phyloP scores from a whole-genome alignment of 495 filamentous ascomycete species.

The Chaetomidium leptoderma region DNA sequence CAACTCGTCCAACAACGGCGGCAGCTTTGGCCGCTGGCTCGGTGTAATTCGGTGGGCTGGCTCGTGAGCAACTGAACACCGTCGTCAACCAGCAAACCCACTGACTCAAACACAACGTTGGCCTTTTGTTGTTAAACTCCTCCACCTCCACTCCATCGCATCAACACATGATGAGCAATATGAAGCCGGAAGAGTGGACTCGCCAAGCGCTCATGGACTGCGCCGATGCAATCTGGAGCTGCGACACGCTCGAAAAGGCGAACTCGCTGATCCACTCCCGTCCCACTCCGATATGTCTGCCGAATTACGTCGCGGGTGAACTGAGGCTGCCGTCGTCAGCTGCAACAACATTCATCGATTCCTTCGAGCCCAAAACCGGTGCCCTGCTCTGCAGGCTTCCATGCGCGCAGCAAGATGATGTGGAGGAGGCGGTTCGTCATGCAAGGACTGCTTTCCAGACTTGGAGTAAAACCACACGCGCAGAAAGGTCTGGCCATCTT shows the following conservation, averaged over 20 bases:
- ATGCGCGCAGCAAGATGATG: slow-evolving; percentile 12
- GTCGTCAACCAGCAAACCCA: no score
- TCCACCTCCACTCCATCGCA: no score
- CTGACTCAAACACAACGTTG: no score
- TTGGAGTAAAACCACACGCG: slow-evolving; percentile 27
- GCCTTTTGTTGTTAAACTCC: no score
- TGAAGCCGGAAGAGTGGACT: background rate
- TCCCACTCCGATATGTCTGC: slow-evolving; percentile 1
- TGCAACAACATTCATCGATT: slow-evolving; percentile 10
- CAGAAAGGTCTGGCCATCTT: slow-evolving; percentile 21
- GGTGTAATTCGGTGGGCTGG: no score
- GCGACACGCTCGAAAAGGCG: slow-evolving; percentile 24
- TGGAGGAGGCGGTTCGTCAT: slow-evolving; percentile 18
- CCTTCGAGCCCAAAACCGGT: slow-evolving; percentile 26
- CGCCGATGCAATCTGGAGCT: slow-evolving; percentile 12
- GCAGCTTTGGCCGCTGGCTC: no score
- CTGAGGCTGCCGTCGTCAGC: slow-evolving; percentile 4
- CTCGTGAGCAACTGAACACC: no score
- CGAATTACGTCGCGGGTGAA: slow-evolving; percentile 20
- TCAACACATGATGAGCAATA: background rate
- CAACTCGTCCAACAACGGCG: no score
- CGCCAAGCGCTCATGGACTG: background rate
- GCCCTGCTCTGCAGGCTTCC: slow-evolving; percentile 17
- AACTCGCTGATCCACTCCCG: background rate
- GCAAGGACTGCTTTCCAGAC: slow-evolving; percentile 24